Percentiles rank a stretch among this genome's conserved stretches.
phyloP scores from a whole-genome alignment of 192 early-diverging fungal genomes.

The Gamsiella multidivaricata region DNA sequence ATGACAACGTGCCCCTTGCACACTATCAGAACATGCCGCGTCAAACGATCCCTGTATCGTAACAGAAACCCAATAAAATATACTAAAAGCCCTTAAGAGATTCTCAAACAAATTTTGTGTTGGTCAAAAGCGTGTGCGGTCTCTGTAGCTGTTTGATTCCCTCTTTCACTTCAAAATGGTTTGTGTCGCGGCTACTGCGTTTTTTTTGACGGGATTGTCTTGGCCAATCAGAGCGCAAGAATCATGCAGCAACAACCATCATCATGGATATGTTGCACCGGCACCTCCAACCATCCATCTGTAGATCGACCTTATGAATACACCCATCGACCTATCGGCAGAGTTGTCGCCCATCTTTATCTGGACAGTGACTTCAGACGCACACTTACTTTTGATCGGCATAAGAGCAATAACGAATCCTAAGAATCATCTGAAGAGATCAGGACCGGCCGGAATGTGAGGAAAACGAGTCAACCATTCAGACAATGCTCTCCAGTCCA shows the following conservation, averaged over 20 bases:
- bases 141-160: slow-evolving; percentile 24
- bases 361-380: neutral
- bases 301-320: neutral
- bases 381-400: too few species aligned
- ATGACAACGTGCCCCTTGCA: slow-evolving; percentile 73
- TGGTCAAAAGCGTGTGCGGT: slow-evolving; percentile 7
- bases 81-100: slow-evolving; percentile 18
- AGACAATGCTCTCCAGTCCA: too few species aligned
- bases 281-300: slow-evolving; percentile 20
- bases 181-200: neutral
- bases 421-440: too few species aligned
- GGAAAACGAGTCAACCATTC: too few species aligned
- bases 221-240: slow-evolving; percentile 27
- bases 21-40: slow-evolving; percentile 59
- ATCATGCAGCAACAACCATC: slow-evolving; percentile 1
- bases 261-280: slow-evolving; percentile 10
- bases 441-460: too few species aligned
- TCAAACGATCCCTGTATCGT: slow-evolving; percentile 23
- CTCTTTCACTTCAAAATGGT: slow-evolving; percentile 52
- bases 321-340: slow-evolving; percentile 10
- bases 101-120: neutral
- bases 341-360: neutral
- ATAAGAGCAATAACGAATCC: too few species aligned
- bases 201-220: slow-evolving; percentile 3
- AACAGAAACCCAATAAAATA: slow-evolving; percentile 12